phyloP scores from a whole-genome alignment of 495 filamentous ascomycete genomes.

The Penicillium bialowiezense region DNA sequence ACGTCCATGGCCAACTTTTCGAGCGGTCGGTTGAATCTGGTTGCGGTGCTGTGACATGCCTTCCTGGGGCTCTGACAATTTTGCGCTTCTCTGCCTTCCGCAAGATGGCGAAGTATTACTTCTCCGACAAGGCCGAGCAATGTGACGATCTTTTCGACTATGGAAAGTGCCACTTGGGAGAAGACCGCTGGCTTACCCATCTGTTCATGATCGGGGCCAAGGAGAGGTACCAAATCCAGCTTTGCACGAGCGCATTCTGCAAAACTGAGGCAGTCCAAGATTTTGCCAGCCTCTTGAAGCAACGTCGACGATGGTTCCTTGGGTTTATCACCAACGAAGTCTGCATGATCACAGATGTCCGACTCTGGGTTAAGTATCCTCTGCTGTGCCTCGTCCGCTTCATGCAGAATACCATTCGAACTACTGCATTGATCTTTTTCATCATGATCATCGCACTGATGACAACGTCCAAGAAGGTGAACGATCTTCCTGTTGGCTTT shows the following conservation, averaged over 20 bases:
- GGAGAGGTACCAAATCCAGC: constrained; percentile 90
- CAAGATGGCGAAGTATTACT: constrained; percentile 98
- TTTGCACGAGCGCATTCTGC: constrained; percentile 96
- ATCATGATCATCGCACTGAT: constrained; percentile 87
- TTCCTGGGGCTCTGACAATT: constrained; percentile 93
- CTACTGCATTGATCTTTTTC: constrained; percentile 92
- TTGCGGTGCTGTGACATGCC: constrained; percentile 91
- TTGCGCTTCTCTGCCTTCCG: constrained; percentile 94
- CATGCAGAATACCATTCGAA: constrained; percentile 95
- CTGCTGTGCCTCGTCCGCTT: constrained; percentile 86
- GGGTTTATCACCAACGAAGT: constrained; percentile 98
- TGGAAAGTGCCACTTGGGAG: constrained; percentile 91
- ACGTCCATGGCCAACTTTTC: constrained; percentile 95
- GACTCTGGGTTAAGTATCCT: constrained; percentile 90
- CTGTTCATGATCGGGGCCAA: constrained; percentile 98
- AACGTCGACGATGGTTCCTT: constrained; percentile 94
- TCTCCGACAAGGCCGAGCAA: constrained; percentile 94
- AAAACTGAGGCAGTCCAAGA: constrained; percentile 97
- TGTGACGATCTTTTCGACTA: constrained; percentile 97
- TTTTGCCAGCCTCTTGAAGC: constrained; percentile 83
- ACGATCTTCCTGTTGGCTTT: constrained; percentile 86
- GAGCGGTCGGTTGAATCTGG: constrained; percentile 95
- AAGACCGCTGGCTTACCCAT: constrained; percentile 97
- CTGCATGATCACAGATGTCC: constrained; percentile 94
- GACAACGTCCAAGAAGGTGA: constrained; percentile 74